phyloP scores from a whole-genome alignment of 305 asterid species.

The Solanum hybrid region DNA sequence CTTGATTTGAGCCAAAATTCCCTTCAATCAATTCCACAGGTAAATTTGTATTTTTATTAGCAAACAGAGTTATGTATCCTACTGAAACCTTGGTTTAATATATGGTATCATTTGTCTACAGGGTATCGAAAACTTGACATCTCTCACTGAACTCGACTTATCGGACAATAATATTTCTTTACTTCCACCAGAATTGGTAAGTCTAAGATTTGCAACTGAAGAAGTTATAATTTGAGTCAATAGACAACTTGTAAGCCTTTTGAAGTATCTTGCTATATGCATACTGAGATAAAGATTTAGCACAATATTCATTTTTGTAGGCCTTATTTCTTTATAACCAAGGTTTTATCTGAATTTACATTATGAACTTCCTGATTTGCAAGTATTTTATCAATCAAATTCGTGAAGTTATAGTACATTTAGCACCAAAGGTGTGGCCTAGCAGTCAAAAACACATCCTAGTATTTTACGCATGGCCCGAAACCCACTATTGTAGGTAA shows the following conservation, averaged over 20 bases:
- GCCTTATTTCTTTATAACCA: background rate
- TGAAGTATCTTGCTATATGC: background rate
- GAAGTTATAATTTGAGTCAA: background rate
- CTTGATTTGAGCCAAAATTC: slow-evolving; percentile 88
- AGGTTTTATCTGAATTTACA: background rate
- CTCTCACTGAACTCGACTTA: slow-evolving; percentile 69
- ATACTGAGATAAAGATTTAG: background rate
- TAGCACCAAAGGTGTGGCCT: background rate
- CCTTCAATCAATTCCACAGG: slow-evolving; percentile 72
- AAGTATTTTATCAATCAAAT: background rate
- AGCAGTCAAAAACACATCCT: background rate
- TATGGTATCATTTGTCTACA: slow-evolving; percentile 27
- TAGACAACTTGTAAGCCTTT: background rate
- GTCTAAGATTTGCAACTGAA: background rate
- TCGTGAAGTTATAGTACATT: background rate
- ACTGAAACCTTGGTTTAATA: background rate
- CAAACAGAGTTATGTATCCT: background rate
- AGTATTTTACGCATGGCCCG: background rate
- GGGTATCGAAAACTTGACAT: slow-evolving; percentile 60
- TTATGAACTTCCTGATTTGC: background rate
- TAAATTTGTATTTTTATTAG: slow-evolving; percentile 15
- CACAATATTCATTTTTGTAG: background rate
- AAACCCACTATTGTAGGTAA: background rate
- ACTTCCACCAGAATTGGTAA: slow-evolving; percentile 82
- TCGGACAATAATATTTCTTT: slow-evolving; percentile 79